These are phyloP conservation scores for Nadsonia commutata DNA, from an alignment of 1,139 yeast genomes.

Conservation along the genomic window DNA sequence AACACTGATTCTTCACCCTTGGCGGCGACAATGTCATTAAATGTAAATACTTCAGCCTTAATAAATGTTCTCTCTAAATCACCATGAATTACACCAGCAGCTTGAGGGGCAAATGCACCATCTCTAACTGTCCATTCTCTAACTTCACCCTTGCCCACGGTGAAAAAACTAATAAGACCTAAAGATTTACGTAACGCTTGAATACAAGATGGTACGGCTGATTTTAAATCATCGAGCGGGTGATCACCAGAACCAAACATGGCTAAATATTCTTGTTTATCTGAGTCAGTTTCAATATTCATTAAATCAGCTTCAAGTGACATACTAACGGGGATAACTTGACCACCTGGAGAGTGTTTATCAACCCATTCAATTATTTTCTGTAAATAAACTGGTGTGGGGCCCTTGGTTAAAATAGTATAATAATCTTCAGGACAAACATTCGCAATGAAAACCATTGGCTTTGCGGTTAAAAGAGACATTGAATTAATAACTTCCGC, in stretches of 20 bases:
- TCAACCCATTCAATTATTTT: slow-evolving; percentile 85
- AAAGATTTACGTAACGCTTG: slow-evolving; percentile 42
- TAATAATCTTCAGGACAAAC: slow-evolving; percentile 86
- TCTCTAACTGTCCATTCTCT: slow-evolving; percentile 82
- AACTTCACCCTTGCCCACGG: slow-evolving; percentile 83
- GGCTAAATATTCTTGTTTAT: slow-evolving; percentile 66
- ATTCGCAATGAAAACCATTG: slow-evolving; percentile 79
- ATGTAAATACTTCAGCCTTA: slow-evolving; percentile 77
- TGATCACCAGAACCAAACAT: slow-evolving; percentile 33
- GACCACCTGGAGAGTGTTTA: slow-evolving; percentile 70
- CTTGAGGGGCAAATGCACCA: slow-evolving; percentile 75
- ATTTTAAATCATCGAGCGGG: not conserved
- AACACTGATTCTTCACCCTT: slow-evolving; percentile 20
- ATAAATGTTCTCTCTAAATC: slow-evolving; percentile 77
- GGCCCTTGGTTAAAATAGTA: slow-evolving; percentile 28
- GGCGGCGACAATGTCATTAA: slow-evolving; percentile 45
- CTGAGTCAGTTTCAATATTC: slow-evolving; percentile 58
- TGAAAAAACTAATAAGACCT: slow-evolving; percentile 69
- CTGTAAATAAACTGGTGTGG: slow-evolving; percentile 12
- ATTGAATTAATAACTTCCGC: slow-evolving; percentile 79
- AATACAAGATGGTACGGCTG: slow-evolving; percentile 4
- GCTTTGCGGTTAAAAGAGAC: slow-evolving; percentile 77
- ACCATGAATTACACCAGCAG: slow-evolving; percentile 88
- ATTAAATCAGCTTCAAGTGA: slow-evolving; percentile 76
- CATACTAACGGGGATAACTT: slow-evolving; percentile 74